Evolutionary conservation across 1,139 yeast genomes (phyloP).

Genomic region (Suhomyces panamericanus): DNA sequence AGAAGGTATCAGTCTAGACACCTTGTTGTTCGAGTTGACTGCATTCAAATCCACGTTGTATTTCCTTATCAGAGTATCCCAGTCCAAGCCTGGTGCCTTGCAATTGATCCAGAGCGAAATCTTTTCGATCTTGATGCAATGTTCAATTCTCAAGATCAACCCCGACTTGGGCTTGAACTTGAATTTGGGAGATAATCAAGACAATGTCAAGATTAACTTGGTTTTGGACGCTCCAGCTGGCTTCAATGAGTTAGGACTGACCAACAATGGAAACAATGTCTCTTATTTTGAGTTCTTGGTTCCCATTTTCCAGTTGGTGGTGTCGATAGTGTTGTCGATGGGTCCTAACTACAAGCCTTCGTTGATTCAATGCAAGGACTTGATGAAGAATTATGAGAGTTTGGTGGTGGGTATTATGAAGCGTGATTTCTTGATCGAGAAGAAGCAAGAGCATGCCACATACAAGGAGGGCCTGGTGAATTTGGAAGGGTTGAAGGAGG

Average conservation of each 20-base stretch:
- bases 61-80: conserved; percentile 71
- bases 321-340: conserved; percentile 69
- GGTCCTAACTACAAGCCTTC: conserved; percentile 76
- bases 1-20: conserved; percentile 45
- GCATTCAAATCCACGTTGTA: conserved; percentile 73
- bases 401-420: conserved; percentile 69
- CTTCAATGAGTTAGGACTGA: conserved; percentile 23
- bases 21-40: conserved; percentile 67
- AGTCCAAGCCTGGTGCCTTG: conserved; percentile 73
- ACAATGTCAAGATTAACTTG: conserved; percentile 38
- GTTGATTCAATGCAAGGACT: conserved; percentile 51
- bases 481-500: conserved; percentile 41
- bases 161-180: conserved; percentile 75
- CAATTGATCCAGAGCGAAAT: conserved; percentile 73
- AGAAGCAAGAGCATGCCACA: conserved; percentile 19
- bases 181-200: conserved; percentile 25
- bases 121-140: conserved; percentile 59
- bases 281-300: conserved; percentile 69
- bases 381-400: conserved; percentile 55
- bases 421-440: conserved; percentile 54
- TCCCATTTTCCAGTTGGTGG: conserved; percentile 75
- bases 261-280: conserved; percentile 27
- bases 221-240: conserved; percentile 54
- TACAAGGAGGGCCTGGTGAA: conserved; percentile 25
- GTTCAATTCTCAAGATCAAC: conserved; percentile 63